Percentiles rank a stretch among this genome's conserved stretches.
Evolutionary conservation across 1,284 basidiomycete species (phyloP).

Genomic region (Peniophora sp.): DNA sequence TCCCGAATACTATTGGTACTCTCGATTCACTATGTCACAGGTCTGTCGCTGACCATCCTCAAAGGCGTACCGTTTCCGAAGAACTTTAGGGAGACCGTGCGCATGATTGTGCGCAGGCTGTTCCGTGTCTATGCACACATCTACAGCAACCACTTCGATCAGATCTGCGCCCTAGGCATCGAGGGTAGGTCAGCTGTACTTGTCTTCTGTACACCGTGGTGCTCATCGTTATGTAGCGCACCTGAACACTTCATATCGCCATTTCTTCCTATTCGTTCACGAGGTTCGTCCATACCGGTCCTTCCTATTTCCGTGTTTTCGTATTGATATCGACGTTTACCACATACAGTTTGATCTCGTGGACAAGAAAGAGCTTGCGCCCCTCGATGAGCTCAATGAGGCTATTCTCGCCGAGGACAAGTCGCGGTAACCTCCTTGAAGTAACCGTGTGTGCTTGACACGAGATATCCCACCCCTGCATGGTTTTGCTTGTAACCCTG

Average conservation of each 20-base stretch:
- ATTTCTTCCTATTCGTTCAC: slow-evolving; percentile 95
- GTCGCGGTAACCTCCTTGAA: slow-evolving; percentile 36
- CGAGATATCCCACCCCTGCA: neutral
- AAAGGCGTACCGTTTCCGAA: slow-evolving; percentile 87
- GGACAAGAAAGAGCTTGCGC: slow-evolving; percentile 94
- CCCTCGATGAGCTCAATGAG: slow-evolving; percentile 94
- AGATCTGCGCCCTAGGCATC: slow-evolving; percentile 95
- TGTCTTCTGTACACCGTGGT: neutral
- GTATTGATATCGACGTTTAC: neutral
- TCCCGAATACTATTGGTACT: slow-evolving; percentile 91
- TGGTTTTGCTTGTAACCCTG: neutral
- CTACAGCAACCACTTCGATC: slow-evolving; percentile 99
- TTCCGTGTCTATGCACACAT: slow-evolving; percentile 99
- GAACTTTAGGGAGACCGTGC: slow-evolving; percentile 86
- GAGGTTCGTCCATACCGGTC: slow-evolving; percentile 50
- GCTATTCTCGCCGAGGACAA: slow-evolving; percentile 87
- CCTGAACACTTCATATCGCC: slow-evolving; percentile 97
- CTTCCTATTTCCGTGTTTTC: neutral
- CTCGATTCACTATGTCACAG: neutral
- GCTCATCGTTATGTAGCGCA: slow-evolving; percentile 58
- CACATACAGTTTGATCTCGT: slow-evolving; percentile 82
- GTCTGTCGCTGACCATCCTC: neutral
- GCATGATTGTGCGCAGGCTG: slow-evolving; percentile 86
- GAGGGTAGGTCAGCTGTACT: slow-evolving; percentile 59
- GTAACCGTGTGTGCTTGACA: no score